A percentile compares a stretch with the other conserved stretches of the same genome.
Evolutionary conservation across 192 early-diverging fungal genomes (phyloP).

Genomic region (Linnemannia schmuckeri): DNA sequence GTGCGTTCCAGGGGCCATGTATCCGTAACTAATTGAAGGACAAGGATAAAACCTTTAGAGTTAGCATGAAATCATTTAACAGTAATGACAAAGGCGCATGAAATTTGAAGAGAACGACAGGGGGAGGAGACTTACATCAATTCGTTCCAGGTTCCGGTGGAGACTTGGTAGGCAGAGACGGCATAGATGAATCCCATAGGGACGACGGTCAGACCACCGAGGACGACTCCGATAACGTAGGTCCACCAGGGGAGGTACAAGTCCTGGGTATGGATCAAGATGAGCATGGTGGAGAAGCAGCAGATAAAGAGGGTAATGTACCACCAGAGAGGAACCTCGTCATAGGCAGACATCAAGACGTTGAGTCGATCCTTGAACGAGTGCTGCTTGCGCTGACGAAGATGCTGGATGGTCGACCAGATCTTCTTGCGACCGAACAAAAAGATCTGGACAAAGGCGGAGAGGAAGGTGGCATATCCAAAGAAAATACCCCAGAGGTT

Average conservation of each 20-base stretch:
- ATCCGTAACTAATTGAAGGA: constrained; percentile 38
- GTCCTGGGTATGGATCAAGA: constrained; percentile 55
- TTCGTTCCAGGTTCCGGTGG: constrained; percentile 58
- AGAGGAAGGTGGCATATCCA: constrained; percentile 58
- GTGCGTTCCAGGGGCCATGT: constrained; percentile 59
- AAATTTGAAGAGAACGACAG: not conserved
- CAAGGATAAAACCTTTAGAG: not conserved
- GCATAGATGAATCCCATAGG: constrained; percentile 61
- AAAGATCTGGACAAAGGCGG: constrained; percentile 58
- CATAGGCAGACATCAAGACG: constrained; percentile 51
- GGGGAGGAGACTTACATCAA: constrained; percentile 28
- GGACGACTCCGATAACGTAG: constrained; percentile 49
- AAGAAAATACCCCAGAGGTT: constrained; percentile 59
- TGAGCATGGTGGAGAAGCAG: constrained; percentile 53
- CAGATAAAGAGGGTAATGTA: constrained; percentile 43
- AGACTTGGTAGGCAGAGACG: constrained; percentile 57
- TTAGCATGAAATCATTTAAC: not conserved
- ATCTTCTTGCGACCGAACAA: constrained; percentile 58
- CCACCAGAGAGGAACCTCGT: constrained; percentile 57
- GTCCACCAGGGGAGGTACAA: constrained; percentile 59
- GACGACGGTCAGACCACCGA: constrained; percentile 56
- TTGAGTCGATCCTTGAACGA: constrained; percentile 55
- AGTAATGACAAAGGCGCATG: not conserved
- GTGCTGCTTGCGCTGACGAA: constrained; percentile 40
- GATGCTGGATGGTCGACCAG: constrained; percentile 36